Evolutionary conservation across 352 stramenopile genomes (phyloP), one percentile per base, ranked within the genome.

Genomic region (Elongisporangium undulatum): DNA sequence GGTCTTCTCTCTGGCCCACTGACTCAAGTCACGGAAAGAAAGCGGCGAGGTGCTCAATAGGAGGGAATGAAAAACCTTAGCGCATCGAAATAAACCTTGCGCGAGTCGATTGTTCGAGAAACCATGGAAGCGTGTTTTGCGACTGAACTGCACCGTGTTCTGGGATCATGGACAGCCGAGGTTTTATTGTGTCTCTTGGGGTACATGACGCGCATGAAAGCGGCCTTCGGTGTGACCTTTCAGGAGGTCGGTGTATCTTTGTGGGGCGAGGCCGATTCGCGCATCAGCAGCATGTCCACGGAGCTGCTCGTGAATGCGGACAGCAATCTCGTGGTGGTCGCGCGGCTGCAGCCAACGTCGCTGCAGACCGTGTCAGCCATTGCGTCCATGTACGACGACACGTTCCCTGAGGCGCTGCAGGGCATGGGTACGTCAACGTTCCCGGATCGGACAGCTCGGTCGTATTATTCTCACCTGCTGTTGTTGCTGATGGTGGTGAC

Each of bases 361-460:
- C 56, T 77, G 17, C 73, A 72, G 54, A 89, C 79, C 29, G 67
- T 85, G 58, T 80, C 75, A 13, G 72, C 71, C 23, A 86, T 84
- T 49, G 77, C 79, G 0, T 81, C 76, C 2, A 63, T 68, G 7
- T 91, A 89, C 60, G 74, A 79, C 58, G 60, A 79, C 56, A 62
- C 71, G 20, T 91, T 87, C 52, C 82, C 82, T 2, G 63, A 67
- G 12, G 60, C 79, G n/a, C 72, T 91, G 13, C 75, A 89, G 21
- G 82, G 82, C 4, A 83, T 91, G 61, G 75, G 82, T 89, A 74
- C 26, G 72, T 68, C 6, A 45, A 13, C 10, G 15, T 20, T 20
- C 2, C 26, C 49, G 39, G 21, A 17, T n/a, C 24, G 26, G n/a
- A 48, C 5, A n/a, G 3, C 3, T 8, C 21, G 17, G 16, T 9